Percentiles rank a stretch among this genome's conserved stretches.
Conservation (phyloP, 2,329 filamentous ascomycete species). For the Pseudogymnoascus sp. region DNA sequence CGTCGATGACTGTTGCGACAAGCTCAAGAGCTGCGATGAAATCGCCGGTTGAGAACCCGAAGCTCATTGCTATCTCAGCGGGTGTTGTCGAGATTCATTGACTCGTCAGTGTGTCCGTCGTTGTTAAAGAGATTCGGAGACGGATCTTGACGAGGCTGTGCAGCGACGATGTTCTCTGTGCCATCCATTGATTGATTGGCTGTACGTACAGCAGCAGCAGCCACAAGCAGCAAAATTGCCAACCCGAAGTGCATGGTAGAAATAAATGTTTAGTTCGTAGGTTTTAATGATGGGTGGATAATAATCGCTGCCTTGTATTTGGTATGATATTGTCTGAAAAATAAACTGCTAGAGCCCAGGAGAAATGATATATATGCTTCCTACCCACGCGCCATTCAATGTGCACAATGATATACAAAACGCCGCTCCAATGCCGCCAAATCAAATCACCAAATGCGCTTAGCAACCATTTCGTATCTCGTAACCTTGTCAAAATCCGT, state of each 20-base stretch:
- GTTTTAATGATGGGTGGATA: background rate
- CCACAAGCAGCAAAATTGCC: background rate
- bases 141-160: background rate
- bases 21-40: slow-evolving; percentile 23
- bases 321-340: background rate
- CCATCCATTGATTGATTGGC: background rate
- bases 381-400: background rate
- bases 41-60: slow-evolving; percentile 23
- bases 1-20: slow-evolving; percentile 17
- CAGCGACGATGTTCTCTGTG: background rate
- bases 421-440: slow-evolving; percentile 2
- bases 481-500: slow-evolving; percentile 59
- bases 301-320: background rate
- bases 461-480: slow-evolving; percentile 91
- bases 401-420: background rate
- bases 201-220: background rate
- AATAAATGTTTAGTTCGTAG: background rate
- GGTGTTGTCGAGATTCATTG: background rate
- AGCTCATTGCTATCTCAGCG: slow-evolving; percentile 21
- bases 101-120: background rate
- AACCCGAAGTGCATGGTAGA: background rate
- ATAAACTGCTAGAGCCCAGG: background rate
- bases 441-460: slow-evolving; percentile 77
- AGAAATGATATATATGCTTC: background rate
- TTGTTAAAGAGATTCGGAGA: background rate